phyloP scores from a whole-genome alignment of 106 monocot genomes.

The Triglochin maritima region DNA sequence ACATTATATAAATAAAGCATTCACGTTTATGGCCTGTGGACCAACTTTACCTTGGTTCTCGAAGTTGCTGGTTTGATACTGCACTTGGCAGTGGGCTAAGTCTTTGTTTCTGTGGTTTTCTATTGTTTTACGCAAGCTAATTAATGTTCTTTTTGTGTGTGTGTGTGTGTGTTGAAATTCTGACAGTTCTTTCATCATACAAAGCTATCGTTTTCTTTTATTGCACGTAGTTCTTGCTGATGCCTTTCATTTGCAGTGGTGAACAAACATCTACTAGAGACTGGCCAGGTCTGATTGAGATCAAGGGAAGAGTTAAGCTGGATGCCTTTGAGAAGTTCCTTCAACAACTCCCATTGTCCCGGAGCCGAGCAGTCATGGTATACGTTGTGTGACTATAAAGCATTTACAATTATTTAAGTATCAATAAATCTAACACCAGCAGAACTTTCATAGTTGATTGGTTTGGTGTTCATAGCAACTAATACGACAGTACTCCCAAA shows the following conservation, averaged over 20 bases:
- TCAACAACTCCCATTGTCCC: constrained; percentile 68
- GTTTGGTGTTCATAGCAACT: not conserved
- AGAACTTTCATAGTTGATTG: not conserved
- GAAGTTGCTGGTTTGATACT: no score
- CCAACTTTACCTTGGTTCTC: no score
- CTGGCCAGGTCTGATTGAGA: constrained; percentile 79
- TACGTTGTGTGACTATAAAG: not conserved
- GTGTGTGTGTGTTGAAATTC: not conserved
- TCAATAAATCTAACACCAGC: not conserved
- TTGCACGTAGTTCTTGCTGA: not conserved
- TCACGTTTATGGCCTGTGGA: no score
- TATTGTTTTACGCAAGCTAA: no score
- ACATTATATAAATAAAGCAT: no score
- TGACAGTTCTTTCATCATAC: no score
- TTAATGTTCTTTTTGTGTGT: not conserved
- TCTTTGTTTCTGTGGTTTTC: no score
- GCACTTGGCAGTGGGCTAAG: no score
- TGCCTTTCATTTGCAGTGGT: constrained; percentile 45
- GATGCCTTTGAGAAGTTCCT: constrained; percentile 95
- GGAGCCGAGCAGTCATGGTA: constrained; percentile 94
- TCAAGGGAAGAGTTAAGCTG: constrained; percentile 91
- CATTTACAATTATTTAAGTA: not conserved
- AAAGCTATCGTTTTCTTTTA: not conserved
- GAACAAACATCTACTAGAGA: constrained; percentile 76
- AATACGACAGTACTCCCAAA: no score